A percentile compares a stretch with the other conserved stretches of the same genome.
Evolutionary conservation across 2,329 filamentous ascomycete genomes (phyloP).

Genomic region (Rhynchosporium agropyri): DNA sequence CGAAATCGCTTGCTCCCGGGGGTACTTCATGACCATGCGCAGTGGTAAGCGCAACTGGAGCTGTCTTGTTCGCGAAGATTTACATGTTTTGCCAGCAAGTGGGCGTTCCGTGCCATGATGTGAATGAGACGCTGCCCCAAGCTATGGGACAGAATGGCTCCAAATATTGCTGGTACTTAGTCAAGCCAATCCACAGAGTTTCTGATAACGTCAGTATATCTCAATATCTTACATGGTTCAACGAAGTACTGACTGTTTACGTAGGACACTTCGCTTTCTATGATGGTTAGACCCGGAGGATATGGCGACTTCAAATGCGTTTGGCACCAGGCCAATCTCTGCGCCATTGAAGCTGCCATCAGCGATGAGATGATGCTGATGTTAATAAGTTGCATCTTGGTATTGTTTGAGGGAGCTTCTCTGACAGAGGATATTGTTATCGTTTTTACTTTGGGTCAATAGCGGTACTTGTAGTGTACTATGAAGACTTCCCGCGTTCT

Average conservation of each 20-base stretch:
- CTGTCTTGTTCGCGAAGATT: conserved; percentile 7
- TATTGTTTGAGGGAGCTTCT: background rate
- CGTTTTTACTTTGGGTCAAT: too few relatives aligned
- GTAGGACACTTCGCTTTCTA: conserved; percentile 2
- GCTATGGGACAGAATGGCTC: conserved; percentile 9
- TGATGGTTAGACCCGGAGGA: background rate
- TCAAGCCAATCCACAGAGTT: conserved; percentile 10
- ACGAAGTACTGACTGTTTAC: conserved; percentile 9
- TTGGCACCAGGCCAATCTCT: background rate
- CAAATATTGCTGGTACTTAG: conserved; percentile 2
- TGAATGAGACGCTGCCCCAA: background rate
- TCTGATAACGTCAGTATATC: conserved; percentile 3
- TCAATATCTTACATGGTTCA: background rate
- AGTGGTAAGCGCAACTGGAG: background rate
- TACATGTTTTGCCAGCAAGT: conserved; percentile 14
- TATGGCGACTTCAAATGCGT: background rate
- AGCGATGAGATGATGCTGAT: background rate
- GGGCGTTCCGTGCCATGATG: conserved; percentile 9
- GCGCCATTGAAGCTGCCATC: background rate
- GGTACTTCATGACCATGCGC: conserved; percentile 1
- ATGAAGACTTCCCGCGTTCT: background rate
- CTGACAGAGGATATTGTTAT: background rate
- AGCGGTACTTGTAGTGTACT: background rate
- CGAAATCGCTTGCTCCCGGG: background rate
- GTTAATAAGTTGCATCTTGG: background rate